A percentile compares a stretch with the other conserved stretches of the same genome.
Evolutionary conservation across 1,284 basidiomycete genomes (phyloP).

Genomic region (Trametes hirsuta): DNA sequence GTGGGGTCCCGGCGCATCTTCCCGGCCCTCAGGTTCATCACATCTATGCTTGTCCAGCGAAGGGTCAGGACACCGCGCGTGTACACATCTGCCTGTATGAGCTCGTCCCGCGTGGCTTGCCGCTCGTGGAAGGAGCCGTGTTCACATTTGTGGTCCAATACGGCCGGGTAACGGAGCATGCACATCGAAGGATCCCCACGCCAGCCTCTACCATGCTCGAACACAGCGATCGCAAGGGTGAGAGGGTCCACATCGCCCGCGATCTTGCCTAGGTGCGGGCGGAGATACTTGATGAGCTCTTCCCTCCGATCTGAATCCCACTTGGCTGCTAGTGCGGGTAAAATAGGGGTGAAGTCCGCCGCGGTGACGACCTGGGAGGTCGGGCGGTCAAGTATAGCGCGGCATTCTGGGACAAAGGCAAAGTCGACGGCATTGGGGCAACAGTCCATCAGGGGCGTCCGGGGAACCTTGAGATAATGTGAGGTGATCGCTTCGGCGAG

Average conservation of each 20-base stretch:
- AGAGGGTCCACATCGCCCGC: neutral
- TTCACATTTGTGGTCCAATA: neutral
- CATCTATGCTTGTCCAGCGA: neutral
- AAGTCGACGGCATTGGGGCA: constrained; percentile 2
- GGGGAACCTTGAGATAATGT: constrained; percentile 4
- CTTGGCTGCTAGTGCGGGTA: neutral
- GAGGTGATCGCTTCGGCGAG: neutral
- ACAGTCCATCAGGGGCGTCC: constrained; percentile 3
- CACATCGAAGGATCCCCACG: neutral
- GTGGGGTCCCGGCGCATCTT: no score
- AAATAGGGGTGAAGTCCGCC: neutral
- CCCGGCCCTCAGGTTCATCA: neutral
- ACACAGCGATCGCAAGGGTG: constrained; percentile 3
- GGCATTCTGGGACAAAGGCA: neutral
- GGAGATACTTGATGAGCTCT: neutral
- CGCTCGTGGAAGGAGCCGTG: neutral
- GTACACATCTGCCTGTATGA: neutral
- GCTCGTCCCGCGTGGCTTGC: no score
- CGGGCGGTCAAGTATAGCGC: neutral
- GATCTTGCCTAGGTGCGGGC: neutral
- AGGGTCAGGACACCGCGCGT: neutral
- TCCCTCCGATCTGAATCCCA: neutral
- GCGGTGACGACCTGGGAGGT: neutral
- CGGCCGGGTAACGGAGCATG: neutral
- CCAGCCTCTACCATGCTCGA: neutral